Evolutionary conservation across 805 yeast genomes (phyloP).

Genomic region (Candida quercuum): DNA sequence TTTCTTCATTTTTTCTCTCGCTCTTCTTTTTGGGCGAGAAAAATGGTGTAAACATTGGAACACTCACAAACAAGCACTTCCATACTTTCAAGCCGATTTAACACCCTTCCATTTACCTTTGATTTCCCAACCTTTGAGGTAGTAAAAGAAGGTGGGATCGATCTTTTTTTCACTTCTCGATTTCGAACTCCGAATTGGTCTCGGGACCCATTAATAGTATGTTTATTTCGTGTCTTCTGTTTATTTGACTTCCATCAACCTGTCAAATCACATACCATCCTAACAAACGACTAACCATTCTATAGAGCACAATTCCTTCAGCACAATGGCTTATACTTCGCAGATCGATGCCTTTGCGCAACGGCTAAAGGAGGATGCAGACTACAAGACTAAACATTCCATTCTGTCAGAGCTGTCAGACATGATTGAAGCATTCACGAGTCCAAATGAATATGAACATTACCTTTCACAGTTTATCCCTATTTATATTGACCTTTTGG

Average conservation of each 20-base stretch:
- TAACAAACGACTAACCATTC: too few relatives aligned
- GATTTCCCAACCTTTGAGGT: too few relatives aligned
- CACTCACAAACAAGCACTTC: background rate
- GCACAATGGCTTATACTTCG: conserved; percentile 29
- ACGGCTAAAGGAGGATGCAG: conserved; percentile 50
- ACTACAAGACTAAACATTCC: conserved; percentile 57
- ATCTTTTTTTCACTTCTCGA: too few relatives aligned
- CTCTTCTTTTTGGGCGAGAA: background rate
- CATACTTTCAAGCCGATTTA: too few relatives aligned
- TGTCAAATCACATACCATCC: too few relatives aligned
- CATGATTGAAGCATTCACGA: conserved; percentile 76
- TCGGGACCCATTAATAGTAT: too few relatives aligned
- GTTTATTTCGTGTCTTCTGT: too few relatives aligned
- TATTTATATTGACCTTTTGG: conserved; percentile 55
- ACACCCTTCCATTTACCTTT: too few relatives aligned
- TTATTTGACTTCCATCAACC: too few relatives aligned
- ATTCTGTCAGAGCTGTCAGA: conserved; percentile 80
- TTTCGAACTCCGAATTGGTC: too few relatives aligned
- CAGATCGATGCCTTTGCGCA: conserved; percentile 68
- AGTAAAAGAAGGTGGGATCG: too few relatives aligned
- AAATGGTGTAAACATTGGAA: background rate
- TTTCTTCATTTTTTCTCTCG: conserved; percentile 3
- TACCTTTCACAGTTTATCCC: conserved; percentile 71
- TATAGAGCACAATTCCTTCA: background rate
- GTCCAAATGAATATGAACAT: conserved; percentile 74